These are phyloP conservation scores for Cardiospermum halicacabum DNA, from an alignment of 345 rosid species.

Conservation along the genomic window DNA sequence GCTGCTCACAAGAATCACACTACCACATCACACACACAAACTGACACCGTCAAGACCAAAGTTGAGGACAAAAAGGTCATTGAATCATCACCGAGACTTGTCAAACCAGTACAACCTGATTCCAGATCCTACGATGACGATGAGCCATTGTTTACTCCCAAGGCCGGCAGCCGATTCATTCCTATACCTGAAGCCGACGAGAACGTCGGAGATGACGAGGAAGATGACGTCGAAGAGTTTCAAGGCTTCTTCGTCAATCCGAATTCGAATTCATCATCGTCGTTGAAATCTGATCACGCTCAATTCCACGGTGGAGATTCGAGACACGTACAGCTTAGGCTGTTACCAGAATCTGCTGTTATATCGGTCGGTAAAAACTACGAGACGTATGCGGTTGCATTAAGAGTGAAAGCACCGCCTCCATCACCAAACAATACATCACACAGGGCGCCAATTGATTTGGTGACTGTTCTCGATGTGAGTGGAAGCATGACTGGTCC, in stretches of 20 bases:
- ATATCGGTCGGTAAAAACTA: constrained; percentile 52
- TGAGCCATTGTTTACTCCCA: constrained; percentile 63
- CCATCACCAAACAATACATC: constrained; percentile 26
- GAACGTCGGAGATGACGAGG: constrained; percentile 35
- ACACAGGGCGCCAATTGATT: constrained; percentile 68
- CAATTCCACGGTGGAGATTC: constrained; percentile 29
- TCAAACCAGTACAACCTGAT: constrained; percentile 12
- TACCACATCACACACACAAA: background rate
- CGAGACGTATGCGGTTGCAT: constrained; percentile 59
- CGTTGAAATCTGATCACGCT: constrained; percentile 41
- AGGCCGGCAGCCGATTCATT: constrained; percentile 35
- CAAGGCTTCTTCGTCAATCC: constrained; percentile 73
- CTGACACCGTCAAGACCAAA: constrained; percentile 22
- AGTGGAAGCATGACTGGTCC: constrained; percentile 52
- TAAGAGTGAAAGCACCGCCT: constrained; percentile 60
- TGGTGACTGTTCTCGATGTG: constrained; percentile 67
- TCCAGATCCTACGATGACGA: constrained; percentile 70
- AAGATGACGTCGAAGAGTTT: constrained; percentile 45
- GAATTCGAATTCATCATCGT: constrained; percentile 32
- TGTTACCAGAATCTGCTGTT: constrained; percentile 62
- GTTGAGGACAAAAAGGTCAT: constrained; percentile 29
- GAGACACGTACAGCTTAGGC: constrained; percentile 46
- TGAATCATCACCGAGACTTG: constrained; percentile 34
- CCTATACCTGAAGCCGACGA: constrained; percentile 76
- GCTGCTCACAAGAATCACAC: constrained; percentile 27